Evolutionary conservation across 495 filamentous ascomycete species (phyloP), one percentile per base, ranked within the genome.

Genomic region (Aspergillus indologenus): DNA sequence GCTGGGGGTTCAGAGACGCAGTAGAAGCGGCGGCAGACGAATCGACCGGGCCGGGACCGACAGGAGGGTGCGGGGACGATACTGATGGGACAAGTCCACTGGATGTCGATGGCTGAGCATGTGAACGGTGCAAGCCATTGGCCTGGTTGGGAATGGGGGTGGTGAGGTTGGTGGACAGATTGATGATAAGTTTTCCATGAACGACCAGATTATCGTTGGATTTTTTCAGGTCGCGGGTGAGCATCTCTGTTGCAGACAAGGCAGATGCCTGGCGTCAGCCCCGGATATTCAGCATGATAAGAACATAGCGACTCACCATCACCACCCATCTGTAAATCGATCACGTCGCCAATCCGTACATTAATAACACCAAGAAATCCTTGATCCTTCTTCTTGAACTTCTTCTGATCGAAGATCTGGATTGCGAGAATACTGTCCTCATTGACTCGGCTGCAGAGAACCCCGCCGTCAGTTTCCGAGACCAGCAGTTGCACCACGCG

Each of bases 361-460:
- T 98, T 98, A 64, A 98, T 96, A 42, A 98, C 94, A 42, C 94
- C 94, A 20, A 98, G 83, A 65, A 98, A 98, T 1, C 94, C 94
- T 71, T 98, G 94, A 66, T 98, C 94, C 90, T 98, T 98, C 83
- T 98, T 98, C 79, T 98, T 98, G 80, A 98, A 98, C 74, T 98
- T 98, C 80, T 97, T 98, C 73, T 98, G 94, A 71, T 98, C 94
- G 67, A 98, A 98, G 48, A 98, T 96, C 71, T 98, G 94, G 45
- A 98, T 91, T 19, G 93, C 92, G 20, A 98, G 83, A 64, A 98
- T 97, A 68, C 91, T 96, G 64, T 96, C 92, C 67, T 98, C 94
- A 50, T 85, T 90, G 56, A 88, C 93, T 72, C 81, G 81, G 77
- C 92, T 97, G 70, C 53, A 52, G 22, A 9, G 45, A 34, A 4